phyloP scores from a whole-genome alignment of 768 basidiomycete species.

The Scleroderma bovista region DNA sequence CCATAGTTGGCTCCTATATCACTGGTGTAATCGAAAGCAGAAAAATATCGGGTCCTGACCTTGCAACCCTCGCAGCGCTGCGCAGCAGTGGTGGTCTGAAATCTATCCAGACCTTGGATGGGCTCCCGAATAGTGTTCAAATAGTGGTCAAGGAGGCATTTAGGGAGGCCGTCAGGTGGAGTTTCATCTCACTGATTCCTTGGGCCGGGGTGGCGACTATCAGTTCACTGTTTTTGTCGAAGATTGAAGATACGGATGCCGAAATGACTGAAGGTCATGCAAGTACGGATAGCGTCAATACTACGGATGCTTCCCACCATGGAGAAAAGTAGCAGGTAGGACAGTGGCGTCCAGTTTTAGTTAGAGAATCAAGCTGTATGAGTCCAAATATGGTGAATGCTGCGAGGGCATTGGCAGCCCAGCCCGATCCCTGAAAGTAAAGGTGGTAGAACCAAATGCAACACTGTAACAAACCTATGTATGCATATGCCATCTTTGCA shows the following conservation, averaged over 20 bases:
- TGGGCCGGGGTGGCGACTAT: constrained; percentile 37
- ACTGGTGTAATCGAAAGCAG: constrained; percentile 19
- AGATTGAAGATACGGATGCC: constrained; percentile 17
- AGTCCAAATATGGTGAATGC: constrained; percentile 62
- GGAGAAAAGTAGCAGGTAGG: neutral
- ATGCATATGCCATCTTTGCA: too few relatives aligned
- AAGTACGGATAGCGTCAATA: too few relatives aligned
- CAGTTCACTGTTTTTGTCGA: constrained; percentile 33
- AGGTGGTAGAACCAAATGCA: constrained; percentile 5
- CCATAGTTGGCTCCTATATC: constrained; percentile 36
- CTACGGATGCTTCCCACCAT: constrained; percentile 23
- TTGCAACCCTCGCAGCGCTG: constrained; percentile 20
- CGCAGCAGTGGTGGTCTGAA: constrained; percentile 21
- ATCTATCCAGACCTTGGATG: constrained; percentile 33
- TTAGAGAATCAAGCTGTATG: too few relatives aligned
- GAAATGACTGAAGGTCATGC: neutral
- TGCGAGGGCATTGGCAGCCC: constrained; percentile 55
- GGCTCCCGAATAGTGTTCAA: constrained; percentile 33
- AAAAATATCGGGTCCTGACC: constrained; percentile 25
- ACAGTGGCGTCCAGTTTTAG: too few relatives aligned
- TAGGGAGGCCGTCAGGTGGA: constrained; percentile 35
- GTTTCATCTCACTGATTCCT: constrained; percentile 44
- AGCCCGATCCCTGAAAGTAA: constrained; percentile 58
- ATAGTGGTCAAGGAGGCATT: constrained; percentile 36
- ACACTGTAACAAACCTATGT: too few relatives aligned